These are phyloP conservation scores for Brassica rapa DNA, from an alignment of 345 rosid species.

Conservation along the genomic window DNA sequence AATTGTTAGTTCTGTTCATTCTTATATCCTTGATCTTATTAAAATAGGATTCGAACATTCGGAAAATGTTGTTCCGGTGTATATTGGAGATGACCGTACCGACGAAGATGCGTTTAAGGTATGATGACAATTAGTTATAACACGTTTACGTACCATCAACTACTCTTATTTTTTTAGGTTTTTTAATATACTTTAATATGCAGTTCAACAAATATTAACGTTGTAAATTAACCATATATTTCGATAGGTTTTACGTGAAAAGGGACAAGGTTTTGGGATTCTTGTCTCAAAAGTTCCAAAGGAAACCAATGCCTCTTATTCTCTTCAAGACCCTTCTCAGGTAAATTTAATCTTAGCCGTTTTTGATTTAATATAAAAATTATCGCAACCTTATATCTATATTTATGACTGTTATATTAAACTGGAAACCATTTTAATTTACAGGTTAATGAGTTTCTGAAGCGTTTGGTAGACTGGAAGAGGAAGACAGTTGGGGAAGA, in stretches of 20 bases:
- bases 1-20: neutral
- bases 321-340: constrained; percentile 87
- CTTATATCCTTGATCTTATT: neutral
- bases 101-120: constrained; percentile 99
- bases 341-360: constrained; percentile 31
- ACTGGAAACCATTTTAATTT: neutral
- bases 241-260: constrained; percentile 63
- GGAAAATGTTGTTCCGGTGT: constrained; percentile 69
- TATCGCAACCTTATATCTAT: neutral
- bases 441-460: constrained; percentile 76
- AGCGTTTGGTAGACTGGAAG: constrained; percentile 76
- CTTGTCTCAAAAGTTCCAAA: constrained; percentile 84
- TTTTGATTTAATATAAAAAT: neutral
- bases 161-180: neutral
- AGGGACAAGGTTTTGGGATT: constrained; percentile 86
- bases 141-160: neutral
- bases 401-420: neutral
- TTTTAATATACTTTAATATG: neutral
- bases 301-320: constrained; percentile 85
- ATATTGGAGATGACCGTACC: constrained; percentile 92
- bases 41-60: constrained; percentile 64
- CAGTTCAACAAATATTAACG: neutral
- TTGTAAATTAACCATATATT: neutral
- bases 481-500: constrained; percentile 20
- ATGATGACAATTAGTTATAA: neutral